phyloP scores from a whole-genome alignment of 345 rosid species.

The Draba incana region DNA sequence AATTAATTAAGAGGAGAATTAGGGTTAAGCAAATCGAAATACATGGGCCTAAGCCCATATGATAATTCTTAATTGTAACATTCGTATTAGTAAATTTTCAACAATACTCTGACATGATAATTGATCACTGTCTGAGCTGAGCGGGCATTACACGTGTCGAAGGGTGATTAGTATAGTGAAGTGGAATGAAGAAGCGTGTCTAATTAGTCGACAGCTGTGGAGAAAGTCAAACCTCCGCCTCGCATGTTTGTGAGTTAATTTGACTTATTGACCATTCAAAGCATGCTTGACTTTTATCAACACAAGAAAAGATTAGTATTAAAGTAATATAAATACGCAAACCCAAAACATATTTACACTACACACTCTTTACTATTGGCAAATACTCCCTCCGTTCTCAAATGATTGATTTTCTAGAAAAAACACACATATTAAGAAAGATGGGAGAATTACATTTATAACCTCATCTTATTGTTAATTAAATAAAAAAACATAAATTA shows the following conservation, averaged over 20 bases:
- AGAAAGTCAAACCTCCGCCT: constrained; percentile 34
- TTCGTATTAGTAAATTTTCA: background rate
- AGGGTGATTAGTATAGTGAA: background rate
- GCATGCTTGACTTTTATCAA: constrained; percentile 14
- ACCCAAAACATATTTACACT: background rate
- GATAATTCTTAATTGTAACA: background rate
- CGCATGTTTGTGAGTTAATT: constrained; percentile 26
- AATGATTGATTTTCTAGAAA: too few relatives aligned
- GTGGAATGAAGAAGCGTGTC: constrained; percentile 37
- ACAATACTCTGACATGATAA: background rate
- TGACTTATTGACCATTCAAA: constrained; percentile 32
- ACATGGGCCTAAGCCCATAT: background rate
- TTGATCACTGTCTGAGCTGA: background rate
- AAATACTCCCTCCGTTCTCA: too few relatives aligned
- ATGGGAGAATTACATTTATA: too few relatives aligned
- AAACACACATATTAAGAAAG: too few relatives aligned
- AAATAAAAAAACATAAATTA: too few relatives aligned
- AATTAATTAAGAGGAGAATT: too few relatives aligned
- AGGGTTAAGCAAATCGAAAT: background rate
- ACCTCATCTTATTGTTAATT: too few relatives aligned
- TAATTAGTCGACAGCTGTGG: constrained; percentile 36
- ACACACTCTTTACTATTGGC: background rate
- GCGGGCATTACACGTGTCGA: constrained; percentile 22
- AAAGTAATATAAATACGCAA: background rate
- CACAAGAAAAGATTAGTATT: background rate